Base-by-base conservation (phyloP, 768 basidiomycete genomes). In the Dictyophora rubrovolvata region DNA sequence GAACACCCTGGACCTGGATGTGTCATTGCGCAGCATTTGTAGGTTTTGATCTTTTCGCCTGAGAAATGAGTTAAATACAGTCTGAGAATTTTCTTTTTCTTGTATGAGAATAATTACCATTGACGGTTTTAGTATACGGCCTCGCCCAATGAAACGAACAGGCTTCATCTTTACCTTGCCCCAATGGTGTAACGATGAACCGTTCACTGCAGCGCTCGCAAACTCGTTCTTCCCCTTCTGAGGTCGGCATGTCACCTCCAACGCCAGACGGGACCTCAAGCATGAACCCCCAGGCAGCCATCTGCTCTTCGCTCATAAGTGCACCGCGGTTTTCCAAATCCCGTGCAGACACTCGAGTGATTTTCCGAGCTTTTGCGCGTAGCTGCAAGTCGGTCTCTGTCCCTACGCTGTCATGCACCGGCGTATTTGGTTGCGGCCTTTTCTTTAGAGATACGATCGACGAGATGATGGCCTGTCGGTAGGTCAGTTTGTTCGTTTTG, bases 91-190 rank as follows among this genome's bases (percentile, higher is more conserved):
- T n/a, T n/a, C n/a, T 7, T 28, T 28, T 28, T 28, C 28, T 28
- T 28, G 28, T 28, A 7, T 7, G n/a, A 12, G 11, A 12, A 23
- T 14, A 68, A 79, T 63, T 66, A 85, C 93, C 93, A 53, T 84
- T 83, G 36, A 84, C 75, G 22, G 77, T 79, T 53, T 75, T 79
- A 5, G 75, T 81, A 62, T 79, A 79, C 0, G 81, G 74, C 65
- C 78, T 84, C 0, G 93, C 94, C 86, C 87, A 93, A 70, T 97
- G 95, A 67, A 82, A 85, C 0, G 76, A 71, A 68, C 95, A 98
- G 14, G 79, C 79, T 49, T 78, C 72, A 53, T 84, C 77, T 28
- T 72, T 71, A 17, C 75, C 78, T 60, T 81, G 83, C 1, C 57
- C 57, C 17, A 53, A 11, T 21, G 49, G 48, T 17, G 57, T 59